Conservation (phyloP, 208 protist genomes). For the Trypanosomatidae sp. region DNA sequence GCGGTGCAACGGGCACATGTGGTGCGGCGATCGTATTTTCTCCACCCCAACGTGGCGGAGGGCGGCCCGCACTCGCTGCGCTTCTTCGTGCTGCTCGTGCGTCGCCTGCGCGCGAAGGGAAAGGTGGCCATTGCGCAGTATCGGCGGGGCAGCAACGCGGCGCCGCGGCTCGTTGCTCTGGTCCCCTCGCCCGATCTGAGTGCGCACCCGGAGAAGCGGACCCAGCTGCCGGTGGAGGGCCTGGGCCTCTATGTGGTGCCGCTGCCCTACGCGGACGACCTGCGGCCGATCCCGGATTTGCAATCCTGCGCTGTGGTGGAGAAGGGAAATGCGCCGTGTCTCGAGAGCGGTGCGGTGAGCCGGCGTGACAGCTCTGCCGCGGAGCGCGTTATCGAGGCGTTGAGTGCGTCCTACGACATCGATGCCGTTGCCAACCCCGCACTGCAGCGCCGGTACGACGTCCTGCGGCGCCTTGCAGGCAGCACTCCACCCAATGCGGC, state of each 20-base stretch:
- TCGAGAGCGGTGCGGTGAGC: no score
- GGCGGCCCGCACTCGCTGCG: slow-evolving; percentile 43
- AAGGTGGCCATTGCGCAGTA: slow-evolving; percentile 74
- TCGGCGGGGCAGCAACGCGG: slow-evolving; percentile 15
- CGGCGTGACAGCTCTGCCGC: slow-evolving; percentile 34
- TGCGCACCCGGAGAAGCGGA: slow-evolving; percentile 3
- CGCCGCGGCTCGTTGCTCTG: slow-evolving; percentile 75
- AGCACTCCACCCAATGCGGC: neutral
- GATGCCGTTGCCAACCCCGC: slow-evolving; percentile 66
- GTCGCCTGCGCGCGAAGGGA: slow-evolving; percentile 39
- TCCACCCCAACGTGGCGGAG: slow-evolving; percentile 46
- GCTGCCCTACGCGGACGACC: slow-evolving; percentile 85
- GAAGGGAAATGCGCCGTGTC: no score
- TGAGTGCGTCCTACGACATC: slow-evolving; percentile 60
- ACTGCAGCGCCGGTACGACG: slow-evolving; percentile 57
- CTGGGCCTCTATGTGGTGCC: slow-evolving; percentile 83
- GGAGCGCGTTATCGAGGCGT: slow-evolving; percentile 34
- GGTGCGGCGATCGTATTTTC: slow-evolving; percentile 40
- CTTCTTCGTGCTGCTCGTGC: slow-evolving; percentile 70
- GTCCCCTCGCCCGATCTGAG: slow-evolving; percentile 46
- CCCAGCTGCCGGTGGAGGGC: slow-evolving; percentile 43
- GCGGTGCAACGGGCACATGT: slow-evolving; percentile 54
- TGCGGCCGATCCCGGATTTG: slow-evolving; percentile 42
- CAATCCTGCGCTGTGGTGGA: slow-evolving; percentile 17
- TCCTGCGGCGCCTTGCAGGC: slow-evolving; percentile 54